phyloP scores from a whole-genome alignment of 2,329 filamentous ascomycete species.

The Aspergillus ochraceus region DNA sequence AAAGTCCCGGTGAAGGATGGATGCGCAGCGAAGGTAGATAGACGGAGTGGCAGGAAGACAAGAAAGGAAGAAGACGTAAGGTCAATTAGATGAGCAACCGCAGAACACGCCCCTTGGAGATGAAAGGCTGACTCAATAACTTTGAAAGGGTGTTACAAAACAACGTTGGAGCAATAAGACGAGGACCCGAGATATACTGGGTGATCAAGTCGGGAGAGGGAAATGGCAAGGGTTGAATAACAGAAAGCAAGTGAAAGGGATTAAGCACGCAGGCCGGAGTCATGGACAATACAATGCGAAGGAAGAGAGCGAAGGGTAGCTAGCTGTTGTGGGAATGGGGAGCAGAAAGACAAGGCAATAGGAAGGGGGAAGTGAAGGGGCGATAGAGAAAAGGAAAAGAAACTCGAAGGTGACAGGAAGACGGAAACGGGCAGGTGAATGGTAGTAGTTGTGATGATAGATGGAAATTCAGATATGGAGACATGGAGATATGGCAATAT shows the following conservation, averaged over 20 bases:
- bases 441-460: no score
- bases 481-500: no score
- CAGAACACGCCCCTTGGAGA: no score
- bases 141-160: no score
- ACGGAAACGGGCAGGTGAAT: no score
- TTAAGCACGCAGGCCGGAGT: background rate
- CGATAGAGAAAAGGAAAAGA: background rate
- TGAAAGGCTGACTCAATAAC: background rate
- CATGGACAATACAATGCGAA: background rate
- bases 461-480: no score
- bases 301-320: background rate
- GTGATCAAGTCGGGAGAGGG: background rate
- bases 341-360: background rate
- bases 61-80: background rate
- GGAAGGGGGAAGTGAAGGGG: background rate
- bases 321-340: background rate
- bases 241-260: background rate
- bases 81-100: background rate
- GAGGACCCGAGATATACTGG: background rate
- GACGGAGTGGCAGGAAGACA: background rate
- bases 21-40: background rate
- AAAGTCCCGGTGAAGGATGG: background rate
- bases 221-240: background rate
- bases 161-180: background rate
- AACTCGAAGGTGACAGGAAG: background rate